These are phyloP conservation scores for Chernovozyma sophiae-reginae DNA, from an alignment of 1,139 yeast genomes.

Conservation along the genomic window DNA sequence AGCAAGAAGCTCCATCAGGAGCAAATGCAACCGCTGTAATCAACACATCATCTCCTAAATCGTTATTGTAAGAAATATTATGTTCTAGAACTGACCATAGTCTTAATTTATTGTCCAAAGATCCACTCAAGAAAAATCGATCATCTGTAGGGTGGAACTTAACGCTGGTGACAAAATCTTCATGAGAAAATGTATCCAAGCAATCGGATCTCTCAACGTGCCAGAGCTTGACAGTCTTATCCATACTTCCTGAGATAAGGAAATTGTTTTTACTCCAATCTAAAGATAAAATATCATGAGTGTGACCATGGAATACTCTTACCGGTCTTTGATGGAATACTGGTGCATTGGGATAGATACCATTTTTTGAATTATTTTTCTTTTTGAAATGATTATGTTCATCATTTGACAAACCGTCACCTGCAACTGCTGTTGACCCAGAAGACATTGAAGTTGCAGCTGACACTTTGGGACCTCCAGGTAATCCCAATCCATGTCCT, in stretches of 20 bases:
- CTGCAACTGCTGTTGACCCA: not conserved
- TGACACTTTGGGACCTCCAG: not conserved
- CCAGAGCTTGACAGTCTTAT: constrained; percentile 80
- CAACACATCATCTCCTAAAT: constrained; percentile 52
- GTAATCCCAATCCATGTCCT: not conserved
- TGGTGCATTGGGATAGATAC: constrained; percentile 54
- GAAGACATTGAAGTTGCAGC: not conserved
- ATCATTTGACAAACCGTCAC: constrained; percentile 9
- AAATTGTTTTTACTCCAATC: constrained; percentile 92
- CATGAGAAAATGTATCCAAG: constrained; percentile 63
- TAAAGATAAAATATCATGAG: constrained; percentile 62
- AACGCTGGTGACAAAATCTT: constrained; percentile 80
- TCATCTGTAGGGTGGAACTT: constrained; percentile 86
- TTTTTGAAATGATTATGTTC: constrained; percentile 6
- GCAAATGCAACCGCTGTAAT: constrained; percentile 70
- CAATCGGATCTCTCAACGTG: constrained; percentile 67
- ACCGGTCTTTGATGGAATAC: constrained; percentile 73
- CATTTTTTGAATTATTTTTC: constrained; percentile 4
- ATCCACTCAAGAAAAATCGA: constrained; percentile 80
- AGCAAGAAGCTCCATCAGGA: constrained; percentile 62
- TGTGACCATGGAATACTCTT: constrained; percentile 62
- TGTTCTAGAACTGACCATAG: constrained; percentile 80
- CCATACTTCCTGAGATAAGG: constrained; percentile 79
- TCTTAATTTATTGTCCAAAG: constrained; percentile 72
- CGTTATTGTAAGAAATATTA: constrained; percentile 28